Percentiles rank a stretch among this genome's conserved stretches.
phyloP scores from a whole-genome alignment of 352 stramenopile genomes.

The Pythium plurisporium region DNA sequence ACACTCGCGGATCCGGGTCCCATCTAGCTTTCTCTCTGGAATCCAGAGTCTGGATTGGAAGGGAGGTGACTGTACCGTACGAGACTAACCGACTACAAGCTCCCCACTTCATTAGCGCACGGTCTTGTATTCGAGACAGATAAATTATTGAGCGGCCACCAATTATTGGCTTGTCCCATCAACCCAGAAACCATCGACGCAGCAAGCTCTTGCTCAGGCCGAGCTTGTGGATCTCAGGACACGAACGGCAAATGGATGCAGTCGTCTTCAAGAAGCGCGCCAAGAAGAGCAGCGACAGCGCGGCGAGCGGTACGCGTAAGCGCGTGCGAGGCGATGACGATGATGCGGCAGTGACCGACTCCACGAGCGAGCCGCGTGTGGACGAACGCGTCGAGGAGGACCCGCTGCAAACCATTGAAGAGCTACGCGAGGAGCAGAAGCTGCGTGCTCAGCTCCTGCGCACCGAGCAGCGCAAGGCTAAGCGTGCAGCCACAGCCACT shows the following conservation, averaged over 20 bases:
- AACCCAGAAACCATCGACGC: background rate
- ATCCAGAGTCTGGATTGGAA: too few relatives aligned
- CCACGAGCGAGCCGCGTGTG: slow-evolving; percentile 7
- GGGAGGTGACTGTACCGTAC: background rate
- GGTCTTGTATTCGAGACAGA: background rate
- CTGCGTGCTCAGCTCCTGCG: slow-evolving; percentile 43
- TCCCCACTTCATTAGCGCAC: background rate
- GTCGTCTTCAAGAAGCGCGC: slow-evolving; percentile 64
- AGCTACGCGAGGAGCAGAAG: slow-evolving; percentile 69
- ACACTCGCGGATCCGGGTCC: background rate
- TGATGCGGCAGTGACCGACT: background rate
- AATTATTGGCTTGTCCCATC: background rate
- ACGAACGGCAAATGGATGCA: slow-evolving; percentile 24
- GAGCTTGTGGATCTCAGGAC: background rate
- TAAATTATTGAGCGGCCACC: background rate
- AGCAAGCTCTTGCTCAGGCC: background rate
- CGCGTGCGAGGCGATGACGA: slow-evolving; percentile 28
- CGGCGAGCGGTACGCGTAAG: slow-evolving; percentile 26
- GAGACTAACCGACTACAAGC: background rate
- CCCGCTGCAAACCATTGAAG: slow-evolving; percentile 49
- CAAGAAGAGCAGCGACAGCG: slow-evolving; percentile 19
- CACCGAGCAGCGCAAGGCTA: slow-evolving; percentile 25
- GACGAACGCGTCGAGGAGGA: slow-evolving; percentile 20
- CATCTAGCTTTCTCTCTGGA: too few relatives aligned
- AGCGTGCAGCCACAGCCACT: background rate